Evolutionary conservation across 306 rosid genomes (phyloP).

Genomic region (Cucurbita ficifolia): DNA sequence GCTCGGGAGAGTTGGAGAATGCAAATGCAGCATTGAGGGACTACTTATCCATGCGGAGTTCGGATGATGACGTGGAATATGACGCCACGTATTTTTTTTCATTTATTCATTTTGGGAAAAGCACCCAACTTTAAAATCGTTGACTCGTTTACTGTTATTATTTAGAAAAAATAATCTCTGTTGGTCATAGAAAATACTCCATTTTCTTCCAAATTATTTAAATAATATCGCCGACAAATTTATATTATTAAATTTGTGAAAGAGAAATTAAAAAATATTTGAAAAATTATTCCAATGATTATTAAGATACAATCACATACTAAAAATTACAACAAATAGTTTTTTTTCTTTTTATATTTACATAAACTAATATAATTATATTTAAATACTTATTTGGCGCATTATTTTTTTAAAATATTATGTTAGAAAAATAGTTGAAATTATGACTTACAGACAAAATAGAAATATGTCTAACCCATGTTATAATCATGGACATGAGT

Average conservation of each 20-base stretch:
- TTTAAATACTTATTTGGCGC: background rate
- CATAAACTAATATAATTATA: background rate
- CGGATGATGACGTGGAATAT: slow-evolving; percentile 40
- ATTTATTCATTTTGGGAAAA: background rate
- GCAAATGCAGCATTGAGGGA: background rate
- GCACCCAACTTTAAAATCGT: background rate
- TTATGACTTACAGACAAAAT: background rate
- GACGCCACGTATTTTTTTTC: slow-evolving; percentile 19
- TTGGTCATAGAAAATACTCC: background rate
- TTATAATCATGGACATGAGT: rapidly evolving
- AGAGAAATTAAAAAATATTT: too few relatives aligned
- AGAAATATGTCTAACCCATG: background rate
- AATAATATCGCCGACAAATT: too few relatives aligned
- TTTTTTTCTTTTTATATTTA: background rate
- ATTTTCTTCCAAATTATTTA: too few relatives aligned
- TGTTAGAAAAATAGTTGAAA: background rate
- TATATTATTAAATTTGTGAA: too few relatives aligned
- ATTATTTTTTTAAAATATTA: background rate
- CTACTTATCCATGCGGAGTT: slow-evolving; percentile 7
- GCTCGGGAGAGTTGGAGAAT: background rate
- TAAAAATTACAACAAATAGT: too few relatives aligned
- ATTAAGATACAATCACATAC: too few relatives aligned
- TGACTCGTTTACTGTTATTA: background rate
- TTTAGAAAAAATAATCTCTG: background rate
- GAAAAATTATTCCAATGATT: too few relatives aligned